phyloP scores from a whole-genome alignment of 371 early-diverging fungal genomes.

The Apophysomyces variabilis region DNA sequence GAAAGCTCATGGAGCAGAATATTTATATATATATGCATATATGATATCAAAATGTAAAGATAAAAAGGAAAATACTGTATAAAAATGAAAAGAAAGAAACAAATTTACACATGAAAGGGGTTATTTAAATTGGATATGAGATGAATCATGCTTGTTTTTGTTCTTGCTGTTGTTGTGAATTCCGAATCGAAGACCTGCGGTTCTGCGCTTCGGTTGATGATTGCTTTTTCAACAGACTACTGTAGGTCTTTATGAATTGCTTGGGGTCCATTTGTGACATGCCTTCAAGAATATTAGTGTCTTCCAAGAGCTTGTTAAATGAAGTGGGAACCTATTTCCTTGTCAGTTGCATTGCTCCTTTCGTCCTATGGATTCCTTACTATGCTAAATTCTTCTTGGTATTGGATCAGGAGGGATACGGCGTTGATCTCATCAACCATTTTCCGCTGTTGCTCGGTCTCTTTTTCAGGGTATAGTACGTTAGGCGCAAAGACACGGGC shows the following conservation, averaged over 20 bases:
- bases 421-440: conserved; percentile 72
- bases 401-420: conserved; percentile 69
- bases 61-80: not conserved
- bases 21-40: too few relatives aligned
- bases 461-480: conserved; percentile 81
- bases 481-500: conserved; percentile 94
- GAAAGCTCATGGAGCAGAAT: too few relatives aligned
- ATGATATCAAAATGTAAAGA: too few relatives aligned
- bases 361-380: conserved; percentile 28
- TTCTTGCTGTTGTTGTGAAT: not conserved
- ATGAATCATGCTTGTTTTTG: too few relatives aligned
- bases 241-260: not conserved
- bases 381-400: conserved; percentile 73
- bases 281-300: not conserved
- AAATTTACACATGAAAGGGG: not conserved
- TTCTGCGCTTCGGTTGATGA: not conserved
- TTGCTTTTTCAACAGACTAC: not conserved
- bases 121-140: too few relatives aligned
- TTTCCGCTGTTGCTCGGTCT: conserved; percentile 46
- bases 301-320: not conserved
- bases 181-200: not conserved
- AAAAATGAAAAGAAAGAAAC: not conserved
- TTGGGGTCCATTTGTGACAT: conserved; percentile 1
- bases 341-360: too few relatives aligned
- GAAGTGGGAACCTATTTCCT: not conserved